These are phyloP conservation scores for Cladophialophora psammophila DNA, from an alignment of 2,329 filamentous ascomycete species.

Conservation along the genomic window DNA sequence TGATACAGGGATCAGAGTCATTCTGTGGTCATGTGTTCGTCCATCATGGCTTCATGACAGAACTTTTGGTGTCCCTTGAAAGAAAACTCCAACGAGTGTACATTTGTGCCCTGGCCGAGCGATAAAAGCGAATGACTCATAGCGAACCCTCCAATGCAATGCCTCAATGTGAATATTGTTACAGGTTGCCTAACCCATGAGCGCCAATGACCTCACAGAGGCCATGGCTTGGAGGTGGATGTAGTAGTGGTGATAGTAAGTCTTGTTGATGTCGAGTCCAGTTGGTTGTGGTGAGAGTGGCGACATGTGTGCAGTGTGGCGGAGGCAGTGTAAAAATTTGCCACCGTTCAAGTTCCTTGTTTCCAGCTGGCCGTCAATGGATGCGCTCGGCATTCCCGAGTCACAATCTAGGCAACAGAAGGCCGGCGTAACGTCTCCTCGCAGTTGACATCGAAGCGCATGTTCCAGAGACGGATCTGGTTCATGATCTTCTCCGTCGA, in stretches of 20 bases:
- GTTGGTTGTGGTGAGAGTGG: constrained; percentile 12
- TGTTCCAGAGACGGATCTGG: constrained; percentile 83
- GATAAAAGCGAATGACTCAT: constrained; percentile 28
- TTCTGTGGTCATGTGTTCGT: constrained; percentile 26
- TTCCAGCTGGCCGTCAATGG: neutral
- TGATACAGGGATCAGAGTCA: constrained; percentile 26
- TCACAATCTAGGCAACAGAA: constrained; percentile 42
- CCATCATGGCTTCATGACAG: constrained; percentile 28
- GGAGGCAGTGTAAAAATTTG: constrained; percentile 23
- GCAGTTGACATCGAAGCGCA: constrained; percentile 95
- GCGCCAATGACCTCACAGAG: constrained; percentile 17
- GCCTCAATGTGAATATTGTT: constrained; percentile 26
- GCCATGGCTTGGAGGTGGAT: constrained; percentile 1
- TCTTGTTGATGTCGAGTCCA: constrained; percentile 9
- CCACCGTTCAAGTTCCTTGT: constrained; percentile 18
- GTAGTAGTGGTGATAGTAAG: constrained; percentile 5
- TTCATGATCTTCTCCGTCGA: constrained; percentile 94
- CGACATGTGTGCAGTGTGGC: constrained; percentile 20
- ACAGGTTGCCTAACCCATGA: constrained; percentile 26
- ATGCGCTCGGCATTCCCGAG: neutral
- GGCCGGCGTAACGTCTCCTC: constrained; percentile 78
- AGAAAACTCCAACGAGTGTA: constrained; percentile 26
- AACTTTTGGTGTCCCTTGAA: constrained; percentile 22
- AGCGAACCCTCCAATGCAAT: constrained; percentile 18
- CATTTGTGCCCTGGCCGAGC: constrained; percentile 9